Evolutionary conservation across 495 filamentous ascomycete species (phyloP), one percentile per base, ranked within the genome.

Genomic region (Ramalina peruviana): DNA sequence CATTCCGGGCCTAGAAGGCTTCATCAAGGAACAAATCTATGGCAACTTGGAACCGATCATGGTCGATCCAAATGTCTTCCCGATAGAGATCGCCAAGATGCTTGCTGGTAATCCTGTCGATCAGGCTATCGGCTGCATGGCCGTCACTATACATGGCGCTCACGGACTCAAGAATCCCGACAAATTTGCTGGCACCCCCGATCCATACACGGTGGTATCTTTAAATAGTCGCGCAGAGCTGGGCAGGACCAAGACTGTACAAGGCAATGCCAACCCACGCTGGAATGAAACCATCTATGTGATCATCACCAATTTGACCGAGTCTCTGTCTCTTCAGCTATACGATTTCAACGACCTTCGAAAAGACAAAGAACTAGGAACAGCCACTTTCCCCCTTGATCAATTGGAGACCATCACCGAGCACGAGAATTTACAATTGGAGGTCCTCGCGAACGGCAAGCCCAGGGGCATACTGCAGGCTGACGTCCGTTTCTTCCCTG

Each of bases 51-150:
- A 79, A 2, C 92, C 92, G 11, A 97, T 99, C 81, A 90, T 97
- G 83, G 97, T 97, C 58, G 82, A 79, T 43, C 92, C 92, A 7
- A 94, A 97, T 58, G 88, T 94, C 27, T 99, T 97, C 75, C 94
- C 92, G 17, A 86, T 99, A 55, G 93, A 99, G 60, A 85, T 99
- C 48, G 92, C 92, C 48, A 97, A 99, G 72, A 88, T 99, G 86
- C 76, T 99, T 48, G 85, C 90, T n/a, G 92, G 92, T 51, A 87
- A 83, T 45, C 78, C 93, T 0, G 81, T 97, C 43, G 93, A 99
- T 65, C 85, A 92, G 66, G 90, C 92, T 15, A 93, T 99, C 60
- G 92, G 92, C 60, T 88, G 97, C 20, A 62, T 97, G 43, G 88
- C 88, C 15, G 72, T 99, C 51, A 96, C 88, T 17, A 72, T 99